Evolutionary conservation across 192 early-diverging fungal species (phyloP).

Genomic region (Gigaspora rosea): DNA sequence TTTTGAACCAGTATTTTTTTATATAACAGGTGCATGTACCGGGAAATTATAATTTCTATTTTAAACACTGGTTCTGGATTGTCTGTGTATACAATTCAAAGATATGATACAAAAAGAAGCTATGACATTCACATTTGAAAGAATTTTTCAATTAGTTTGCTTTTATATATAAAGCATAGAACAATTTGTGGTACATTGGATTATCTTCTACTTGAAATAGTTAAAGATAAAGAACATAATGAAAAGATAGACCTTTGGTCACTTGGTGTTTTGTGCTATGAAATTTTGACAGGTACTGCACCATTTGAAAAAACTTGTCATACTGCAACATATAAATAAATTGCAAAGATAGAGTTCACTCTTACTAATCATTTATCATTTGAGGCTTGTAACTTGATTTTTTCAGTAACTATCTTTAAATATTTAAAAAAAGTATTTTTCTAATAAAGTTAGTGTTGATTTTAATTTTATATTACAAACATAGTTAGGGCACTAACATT

Average conservation of each 20-base stretch:
- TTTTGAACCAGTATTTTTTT: too few relatives aligned
- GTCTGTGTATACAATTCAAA: too few relatives aligned
- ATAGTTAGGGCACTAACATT: too few relatives aligned
- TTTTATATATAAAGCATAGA: conserved; percentile 53
- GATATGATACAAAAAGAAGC: too few relatives aligned
- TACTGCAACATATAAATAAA: conserved; percentile 73
- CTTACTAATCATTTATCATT: conserved; percentile 76
- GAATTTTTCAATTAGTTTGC: too few relatives aligned
- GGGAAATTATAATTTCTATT: too few relatives aligned
- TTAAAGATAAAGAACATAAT: conserved; percentile 80
- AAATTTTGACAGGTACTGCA: conserved; percentile 77
- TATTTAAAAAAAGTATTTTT: background rate
- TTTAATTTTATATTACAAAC: too few relatives aligned
- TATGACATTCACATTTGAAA: too few relatives aligned
- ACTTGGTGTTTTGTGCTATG: conserved; percentile 91
- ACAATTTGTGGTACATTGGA: conserved; percentile 96
- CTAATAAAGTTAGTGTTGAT: too few relatives aligned
- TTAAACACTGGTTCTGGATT: conserved; percentile 96
- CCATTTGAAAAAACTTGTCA: conserved; percentile 86
- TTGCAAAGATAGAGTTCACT: conserved; percentile 77
- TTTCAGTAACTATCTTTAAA: too few relatives aligned
- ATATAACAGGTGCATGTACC: too few relatives aligned
- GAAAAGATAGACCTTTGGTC: conserved; percentile 90
- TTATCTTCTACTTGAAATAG: conserved; percentile 96
- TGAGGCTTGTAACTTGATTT: conserved; percentile 87